Conservation (phyloP, 1,284 basidiomycete species). For the Ceratobasidium sp. region DNA sequence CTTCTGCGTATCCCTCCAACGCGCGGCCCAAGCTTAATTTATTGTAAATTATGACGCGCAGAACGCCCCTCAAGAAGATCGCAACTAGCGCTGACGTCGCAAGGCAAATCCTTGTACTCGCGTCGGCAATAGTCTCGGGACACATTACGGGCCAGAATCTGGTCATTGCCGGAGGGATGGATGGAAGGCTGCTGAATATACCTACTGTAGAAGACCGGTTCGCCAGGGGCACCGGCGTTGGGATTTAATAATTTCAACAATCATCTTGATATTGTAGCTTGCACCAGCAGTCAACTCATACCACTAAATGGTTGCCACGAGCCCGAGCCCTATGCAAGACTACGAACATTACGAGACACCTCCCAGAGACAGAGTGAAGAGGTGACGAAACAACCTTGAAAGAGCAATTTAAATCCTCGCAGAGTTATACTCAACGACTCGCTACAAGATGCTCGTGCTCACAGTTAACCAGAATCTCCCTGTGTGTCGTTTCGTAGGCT, state of each 20-base stretch:
- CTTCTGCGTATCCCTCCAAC: neutral
- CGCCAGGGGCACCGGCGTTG: neutral
- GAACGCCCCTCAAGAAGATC: conserved; percentile 77
- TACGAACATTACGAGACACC: neutral
- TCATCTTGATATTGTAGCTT: neutral
- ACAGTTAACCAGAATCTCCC: no score
- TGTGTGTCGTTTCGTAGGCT: no score
- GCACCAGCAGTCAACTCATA: neutral
- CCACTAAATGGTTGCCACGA: neutral
- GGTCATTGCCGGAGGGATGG: conserved; percentile 82
- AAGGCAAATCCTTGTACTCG: conserved; percentile 69
- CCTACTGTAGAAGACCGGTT: neutral
- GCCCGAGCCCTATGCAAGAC: neutral
- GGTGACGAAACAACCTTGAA: no score
- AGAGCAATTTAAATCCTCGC: no score
- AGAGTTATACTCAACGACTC: no score
- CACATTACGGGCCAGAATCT: conserved; percentile 77
- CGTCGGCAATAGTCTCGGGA: conserved; percentile 71
- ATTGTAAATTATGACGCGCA: conserved; percentile 51
- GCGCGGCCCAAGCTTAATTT: neutral
- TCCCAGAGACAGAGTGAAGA: no score
- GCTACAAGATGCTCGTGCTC: no score
- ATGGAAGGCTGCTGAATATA: conserved; percentile 65
- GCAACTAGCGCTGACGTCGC: conserved; percentile 72
- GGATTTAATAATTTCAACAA: neutral